phyloP scores from a whole-genome alignment of 805 yeast species.

The Pichia californica region DNA sequence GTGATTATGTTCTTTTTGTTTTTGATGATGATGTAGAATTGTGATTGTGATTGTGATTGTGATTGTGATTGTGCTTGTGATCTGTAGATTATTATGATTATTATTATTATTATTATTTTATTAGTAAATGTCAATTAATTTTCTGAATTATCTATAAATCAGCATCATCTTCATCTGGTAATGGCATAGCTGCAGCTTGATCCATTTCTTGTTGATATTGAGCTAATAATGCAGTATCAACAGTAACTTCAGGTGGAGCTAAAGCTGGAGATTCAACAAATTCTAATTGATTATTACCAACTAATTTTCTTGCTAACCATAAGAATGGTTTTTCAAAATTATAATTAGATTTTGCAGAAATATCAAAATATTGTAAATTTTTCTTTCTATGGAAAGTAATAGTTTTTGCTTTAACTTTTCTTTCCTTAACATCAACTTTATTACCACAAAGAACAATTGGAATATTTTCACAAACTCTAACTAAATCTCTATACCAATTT shows the following conservation, averaged over 20 bases:
- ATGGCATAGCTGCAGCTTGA: slow-evolving; percentile 98
- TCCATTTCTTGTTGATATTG: slow-evolving; percentile 99
- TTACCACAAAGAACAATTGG: slow-evolving; percentile 99
- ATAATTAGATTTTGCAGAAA: slow-evolving; percentile 98
- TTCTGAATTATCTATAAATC: slow-evolving; percentile 81
- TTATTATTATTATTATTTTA: neutral
- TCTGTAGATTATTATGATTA: no score
- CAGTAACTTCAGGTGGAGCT: slow-evolving; percentile 99
- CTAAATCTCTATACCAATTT: slow-evolving; percentile 99
- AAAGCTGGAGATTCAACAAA: slow-evolving; percentile 99
- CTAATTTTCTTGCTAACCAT: slow-evolving; percentile 99
- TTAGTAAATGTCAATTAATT: no score
- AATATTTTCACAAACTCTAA: slow-evolving; percentile 98
- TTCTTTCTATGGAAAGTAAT: slow-evolving; percentile 99
- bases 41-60: no score
- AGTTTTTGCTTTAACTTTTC: slow-evolving; percentile 99
- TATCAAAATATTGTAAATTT: slow-evolving; percentile 98
- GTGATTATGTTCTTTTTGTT: no score
- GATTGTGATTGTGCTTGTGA: no score
- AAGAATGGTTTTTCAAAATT: slow-evolving; percentile 99
- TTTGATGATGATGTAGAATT: no score
- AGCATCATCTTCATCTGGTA: slow-evolving; percentile 99
- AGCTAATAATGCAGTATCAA: slow-evolving; percentile 93
- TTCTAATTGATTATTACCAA: slow-evolving; percentile 96
- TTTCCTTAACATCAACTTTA: slow-evolving; percentile 99